These are phyloP conservation scores for Diaporthe humulicola DNA, from an alignment of 2,329 filamentous ascomycete genomes.

Conservation along the genomic window DNA sequence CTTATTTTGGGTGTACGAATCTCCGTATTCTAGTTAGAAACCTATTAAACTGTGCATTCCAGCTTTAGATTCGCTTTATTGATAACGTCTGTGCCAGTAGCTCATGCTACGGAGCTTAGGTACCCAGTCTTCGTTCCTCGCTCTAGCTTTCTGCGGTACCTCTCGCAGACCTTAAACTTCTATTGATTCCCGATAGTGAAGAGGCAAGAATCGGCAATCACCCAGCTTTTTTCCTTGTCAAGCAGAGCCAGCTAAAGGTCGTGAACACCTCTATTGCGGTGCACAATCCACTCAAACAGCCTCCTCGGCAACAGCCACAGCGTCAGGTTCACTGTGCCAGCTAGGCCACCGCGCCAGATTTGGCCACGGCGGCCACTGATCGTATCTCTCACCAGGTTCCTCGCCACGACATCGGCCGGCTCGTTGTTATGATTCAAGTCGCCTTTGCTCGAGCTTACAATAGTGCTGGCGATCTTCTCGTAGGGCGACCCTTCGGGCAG, in stretches of 20 bases:
- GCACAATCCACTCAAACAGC: constrained; percentile 24
- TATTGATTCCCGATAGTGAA: no score
- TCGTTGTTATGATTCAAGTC: neutral
- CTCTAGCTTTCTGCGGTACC: no score
- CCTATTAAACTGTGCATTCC: no score
- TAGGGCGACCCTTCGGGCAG: constrained; percentile 32
- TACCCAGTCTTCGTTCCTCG: no score
- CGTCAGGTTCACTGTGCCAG: neutral
- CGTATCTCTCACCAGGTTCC: constrained; percentile 4
- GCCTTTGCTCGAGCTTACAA: neutral
- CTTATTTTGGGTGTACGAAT: no score
- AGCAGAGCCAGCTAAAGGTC: neutral
- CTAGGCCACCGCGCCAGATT: constrained; percentile 29
- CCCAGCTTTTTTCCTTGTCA: neutral
- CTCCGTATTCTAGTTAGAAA: no score
- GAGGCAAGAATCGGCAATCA: neutral
- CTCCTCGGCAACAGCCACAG: constrained; percentile 21
- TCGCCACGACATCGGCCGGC: constrained; percentile 16
- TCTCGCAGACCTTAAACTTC: no score
- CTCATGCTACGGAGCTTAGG: no score
- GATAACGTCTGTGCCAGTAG: no score
- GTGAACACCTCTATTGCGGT: constrained; percentile 19
- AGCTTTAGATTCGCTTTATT: no score
- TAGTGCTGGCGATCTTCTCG: constrained; percentile 2
- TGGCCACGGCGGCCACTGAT: constrained; percentile 1